These are phyloP conservation scores for Tetragonia tetragonoides DNA, from an alignment of 148 eudicot species.

Conservation along the genomic window DNA sequence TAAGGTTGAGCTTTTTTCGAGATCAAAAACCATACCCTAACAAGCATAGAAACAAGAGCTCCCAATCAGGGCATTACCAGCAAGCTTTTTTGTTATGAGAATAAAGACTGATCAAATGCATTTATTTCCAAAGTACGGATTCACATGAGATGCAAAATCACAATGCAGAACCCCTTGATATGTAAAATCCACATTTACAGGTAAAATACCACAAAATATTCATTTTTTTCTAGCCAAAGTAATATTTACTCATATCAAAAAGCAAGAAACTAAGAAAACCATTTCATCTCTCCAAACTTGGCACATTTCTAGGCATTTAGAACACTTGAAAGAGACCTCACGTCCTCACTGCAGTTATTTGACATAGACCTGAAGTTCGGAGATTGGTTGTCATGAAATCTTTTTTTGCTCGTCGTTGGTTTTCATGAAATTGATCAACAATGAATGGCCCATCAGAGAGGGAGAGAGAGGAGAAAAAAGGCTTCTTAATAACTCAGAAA, in stretches of 20 bases:
- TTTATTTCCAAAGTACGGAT: background rate
- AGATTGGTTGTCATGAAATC: no score
- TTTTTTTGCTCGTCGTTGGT: background rate
- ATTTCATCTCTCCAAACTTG: background rate
- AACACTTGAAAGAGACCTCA: background rate
- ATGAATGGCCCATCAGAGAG: background rate
- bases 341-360: background rate
- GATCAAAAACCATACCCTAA: constrained; percentile 94
- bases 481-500: no score
- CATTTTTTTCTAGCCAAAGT: no score
- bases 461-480: no score
- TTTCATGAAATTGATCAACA: background rate
- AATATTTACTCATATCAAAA: no score
- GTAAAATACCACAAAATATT: background rate
- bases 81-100: background rate
- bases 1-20: constrained; percentile 83
- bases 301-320: background rate
- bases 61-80: constrained; percentile 10
- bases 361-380: background rate
- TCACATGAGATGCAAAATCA: background rate
- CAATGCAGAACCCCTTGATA: background rate
- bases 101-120: background rate
- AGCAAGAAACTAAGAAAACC: background rate
- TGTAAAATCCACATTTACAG: background rate
- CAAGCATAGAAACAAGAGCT: constrained; percentile 8